Base-by-base conservation (phyloP, 164 flowering plant species). In the Saururus chinensis region DNA sequence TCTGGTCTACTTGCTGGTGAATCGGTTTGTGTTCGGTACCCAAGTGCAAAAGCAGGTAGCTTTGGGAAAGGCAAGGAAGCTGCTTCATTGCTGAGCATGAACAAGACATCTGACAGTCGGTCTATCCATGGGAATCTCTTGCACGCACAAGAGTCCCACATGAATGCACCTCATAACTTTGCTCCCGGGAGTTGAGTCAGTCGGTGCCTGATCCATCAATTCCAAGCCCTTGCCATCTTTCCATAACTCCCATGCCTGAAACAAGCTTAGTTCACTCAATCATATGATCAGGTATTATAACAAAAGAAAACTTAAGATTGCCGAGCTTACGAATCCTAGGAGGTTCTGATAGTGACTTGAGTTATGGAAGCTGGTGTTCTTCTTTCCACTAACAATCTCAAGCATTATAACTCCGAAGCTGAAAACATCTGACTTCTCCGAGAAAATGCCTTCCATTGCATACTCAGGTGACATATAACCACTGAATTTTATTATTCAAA, bases 391-490 rank as follows among this genome's bases (percentile, higher is more conserved):
- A 4, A 81, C 65, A n/a, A 80, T 70, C 73, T 84, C 89, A 13
- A 84, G 56, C 20, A 82, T 59, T 2, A 82, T 30, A 14, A 82
- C 81, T 0, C 87, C 90, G 49, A 77, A 80, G 69, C 90, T 81
- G 26, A 68, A 84, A 20, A 84, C 81, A 61, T 80, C 88, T 0
- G 86, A 80, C 68, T 79, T 82, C 19, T 64, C 60, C 12, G 85
- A 84, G 60, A 74, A 82, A 12, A 65, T 62, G 19, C 89, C 83
- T 41, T 80, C 76, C 59, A 79, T 62, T 6, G 82, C 79, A 53
- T 81, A 83, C 63, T 83, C 83, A 4, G 87, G 87, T 0, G 84
- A 62, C 84, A 80, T 82, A 35, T 84, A 84, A 40, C 89, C 86
- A 62, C 83, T 84, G 68, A 56, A 68, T 13, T 12, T 63, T 23